Evolutionary conservation across 768 basidiomycete genomes (phyloP).

Genomic region (Xerocomellus amylosporus): DNA sequence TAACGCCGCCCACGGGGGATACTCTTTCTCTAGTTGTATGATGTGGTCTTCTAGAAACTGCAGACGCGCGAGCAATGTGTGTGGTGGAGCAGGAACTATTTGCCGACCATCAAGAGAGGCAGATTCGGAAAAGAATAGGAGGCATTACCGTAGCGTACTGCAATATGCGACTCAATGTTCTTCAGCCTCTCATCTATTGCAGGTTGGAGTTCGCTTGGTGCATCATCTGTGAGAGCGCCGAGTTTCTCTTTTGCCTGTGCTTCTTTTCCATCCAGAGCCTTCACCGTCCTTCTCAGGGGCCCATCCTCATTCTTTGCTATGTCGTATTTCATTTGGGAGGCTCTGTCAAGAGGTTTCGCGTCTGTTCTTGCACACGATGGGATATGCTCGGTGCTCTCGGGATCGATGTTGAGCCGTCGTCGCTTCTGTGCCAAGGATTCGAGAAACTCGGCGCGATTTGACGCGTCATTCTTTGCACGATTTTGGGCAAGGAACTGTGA

Average conservation of each 20-base stretch:
- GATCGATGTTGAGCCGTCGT: slow-evolving; percentile 38
- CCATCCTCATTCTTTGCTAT: slow-evolving; percentile 84
- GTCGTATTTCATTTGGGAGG: slow-evolving; percentile 82
- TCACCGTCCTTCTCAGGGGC: slow-evolving; percentile 61
- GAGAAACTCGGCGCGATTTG: slow-evolving; percentile 76
- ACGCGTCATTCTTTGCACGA: slow-evolving; percentile 68
- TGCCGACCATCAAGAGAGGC: slow-evolving; percentile 5
- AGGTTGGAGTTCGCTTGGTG: slow-evolving; percentile 48
- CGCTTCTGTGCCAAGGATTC: slow-evolving; percentile 56
- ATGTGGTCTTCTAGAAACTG: slow-evolving; percentile 77
- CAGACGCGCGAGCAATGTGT: slow-evolving; percentile 59
- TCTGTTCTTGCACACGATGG: slow-evolving; percentile 74
- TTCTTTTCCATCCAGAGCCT: slow-evolving; percentile 23
- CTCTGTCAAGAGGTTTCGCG: slow-evolving; percentile 66
- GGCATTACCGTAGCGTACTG: slow-evolving; percentile 67
- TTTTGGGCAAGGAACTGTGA: slow-evolving; percentile 70
- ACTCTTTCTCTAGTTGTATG: slow-evolving; percentile 72
- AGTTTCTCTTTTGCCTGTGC: slow-evolving; percentile 9
- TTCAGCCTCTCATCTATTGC: slow-evolving; percentile 60
- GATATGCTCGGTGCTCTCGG: slow-evolving; percentile 30
- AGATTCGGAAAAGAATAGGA: background rate
- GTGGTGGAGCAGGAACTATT: slow-evolving; percentile 69
- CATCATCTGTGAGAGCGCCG: slow-evolving; percentile 22
- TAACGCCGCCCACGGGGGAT: slow-evolving; percentile 85
- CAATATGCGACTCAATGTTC: slow-evolving; percentile 70